Evolutionary conservation across 140 eudicot species (phyloP).

Genomic region (Ambrosia hybrid): DNA sequence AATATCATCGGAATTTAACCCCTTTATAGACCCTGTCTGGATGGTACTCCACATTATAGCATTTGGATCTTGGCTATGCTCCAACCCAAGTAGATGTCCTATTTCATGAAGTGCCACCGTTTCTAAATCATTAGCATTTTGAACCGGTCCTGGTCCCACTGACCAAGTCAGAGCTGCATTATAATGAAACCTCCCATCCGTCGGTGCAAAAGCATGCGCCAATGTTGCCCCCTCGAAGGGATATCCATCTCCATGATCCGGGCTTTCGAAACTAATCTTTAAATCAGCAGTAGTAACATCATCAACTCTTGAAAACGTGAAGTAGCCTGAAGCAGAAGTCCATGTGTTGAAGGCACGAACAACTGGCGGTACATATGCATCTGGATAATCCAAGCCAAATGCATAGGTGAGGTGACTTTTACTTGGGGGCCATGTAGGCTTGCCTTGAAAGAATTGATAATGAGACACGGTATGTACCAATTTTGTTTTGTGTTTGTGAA

Average conservation of each 20-base stretch:
- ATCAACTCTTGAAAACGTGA: no score
- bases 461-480: slow-evolving; percentile 22
- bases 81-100: slow-evolving; percentile 29
- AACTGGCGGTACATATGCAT: not conserved
- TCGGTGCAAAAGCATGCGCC: no score
- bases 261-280: no score
- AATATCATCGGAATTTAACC: no score
- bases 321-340: no score
- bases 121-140: slow-evolving; percentile 8
- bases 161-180: no score
- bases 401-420: slow-evolving; percentile 30
- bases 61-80: slow-evolving; percentile 12
- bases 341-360: not conserved
- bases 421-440: slow-evolving; percentile 16
- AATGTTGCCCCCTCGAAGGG: no score
- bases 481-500: not conserved
- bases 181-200: no score
- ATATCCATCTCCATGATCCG: no score
- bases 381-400: not conserved
- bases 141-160: not conserved
- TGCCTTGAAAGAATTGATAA: slow-evolving; percentile 18
- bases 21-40: not conserved
- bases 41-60: slow-evolving; percentile 31
- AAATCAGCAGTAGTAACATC: no score
- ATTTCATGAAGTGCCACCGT: slow-evolving; percentile 30